Conservation (phyloP, 148 eudicot species). For the Pharnaceum exiguum region DNA sequence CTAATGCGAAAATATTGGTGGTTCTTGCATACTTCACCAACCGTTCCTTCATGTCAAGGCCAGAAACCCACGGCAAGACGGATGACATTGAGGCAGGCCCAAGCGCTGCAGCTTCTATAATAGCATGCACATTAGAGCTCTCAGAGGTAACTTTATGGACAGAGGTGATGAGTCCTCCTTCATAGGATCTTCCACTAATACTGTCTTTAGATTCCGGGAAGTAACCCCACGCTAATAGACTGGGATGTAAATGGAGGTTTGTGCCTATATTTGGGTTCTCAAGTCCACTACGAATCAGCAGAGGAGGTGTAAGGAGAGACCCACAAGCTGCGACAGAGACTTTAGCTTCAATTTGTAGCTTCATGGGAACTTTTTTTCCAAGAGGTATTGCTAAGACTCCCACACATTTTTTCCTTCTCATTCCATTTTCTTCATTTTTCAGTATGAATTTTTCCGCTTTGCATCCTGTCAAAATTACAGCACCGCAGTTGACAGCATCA, state of each 20-base stretch:
- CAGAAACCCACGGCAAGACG: conserved; percentile 76
- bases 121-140: conserved; percentile 35
- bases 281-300: conserved; percentile 64
- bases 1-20: conserved; percentile 48
- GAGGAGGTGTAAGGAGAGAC: conserved; percentile 68
- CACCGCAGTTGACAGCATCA: conserved; percentile 56
- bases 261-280: conserved; percentile 58
- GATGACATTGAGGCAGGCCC: conserved; percentile 54
- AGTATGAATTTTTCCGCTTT: conserved; percentile 56
- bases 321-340: conserved; percentile 74
- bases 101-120: conserved; percentile 50
- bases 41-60: conserved; percentile 58
- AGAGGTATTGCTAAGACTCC: conserved; percentile 52
- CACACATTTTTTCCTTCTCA: conserved; percentile 32
- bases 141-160: conserved; percentile 64
- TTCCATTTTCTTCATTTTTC: conserved; percentile 16
- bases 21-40: conserved; percentile 66
- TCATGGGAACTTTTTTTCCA: conserved; percentile 38
- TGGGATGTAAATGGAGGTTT: conserved; percentile 84
- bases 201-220: conserved; percentile 47
- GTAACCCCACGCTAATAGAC: conserved; percentile 66
- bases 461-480: conserved; percentile 63
- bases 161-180: conserved; percentile 83
- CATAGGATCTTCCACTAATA: conserved; percentile 46
- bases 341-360: conserved; percentile 54